Evolutionary conservation across 1,284 basidiomycete species (phyloP), one percentile per base, ranked within the genome.

Genomic region (Ceratobasidium theobromae): DNA sequence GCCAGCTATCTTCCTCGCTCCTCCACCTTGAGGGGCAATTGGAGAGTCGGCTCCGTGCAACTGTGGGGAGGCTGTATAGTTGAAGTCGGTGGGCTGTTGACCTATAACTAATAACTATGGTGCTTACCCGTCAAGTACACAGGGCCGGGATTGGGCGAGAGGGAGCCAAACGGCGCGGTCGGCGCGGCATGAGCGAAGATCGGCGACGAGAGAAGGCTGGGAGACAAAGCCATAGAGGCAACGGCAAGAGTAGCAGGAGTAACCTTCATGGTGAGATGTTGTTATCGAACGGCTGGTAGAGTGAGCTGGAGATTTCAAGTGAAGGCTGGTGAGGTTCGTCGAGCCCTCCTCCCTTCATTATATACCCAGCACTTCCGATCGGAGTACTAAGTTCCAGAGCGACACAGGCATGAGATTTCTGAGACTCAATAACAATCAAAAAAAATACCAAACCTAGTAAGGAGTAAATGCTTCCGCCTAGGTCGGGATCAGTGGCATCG

Each of bases 141-240:
- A 6, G 38, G n/a, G 23, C 35, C 51, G 4, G 51, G 60, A 27
- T 53, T 65, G 14, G 60, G 60, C 12, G 60, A 65, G n/a, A 65
- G 27, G 4, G 38, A 51, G 27, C 28, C 49, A 5, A 32, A 35
- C 9, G 52, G 49, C 25, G 41, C 35, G 4, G 60, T 65, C 28
- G 60, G 60, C 6, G 60, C 60, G n/a, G 49, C 60, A 52, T 52
- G 12, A 33, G 21, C 49, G 33, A 62, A 65, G n/a, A 53, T 51
- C 28, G 60, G 60, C 18, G 60, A 65, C 4, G 60, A 41, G 6
- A 65, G 41, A 1, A 65, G 25, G 28, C 28, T 65, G 21, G 60
- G 60, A 14, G 60, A 65, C 27, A 65, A 32, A n/a, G 60, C 60
- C 14, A 65, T 35, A 1, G 60, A 38, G 21, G 60, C 60, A 28